Evolutionary conservation across 768 basidiomycete genomes (phyloP).

Genomic region (Rhizopogon vulgaris): DNA sequence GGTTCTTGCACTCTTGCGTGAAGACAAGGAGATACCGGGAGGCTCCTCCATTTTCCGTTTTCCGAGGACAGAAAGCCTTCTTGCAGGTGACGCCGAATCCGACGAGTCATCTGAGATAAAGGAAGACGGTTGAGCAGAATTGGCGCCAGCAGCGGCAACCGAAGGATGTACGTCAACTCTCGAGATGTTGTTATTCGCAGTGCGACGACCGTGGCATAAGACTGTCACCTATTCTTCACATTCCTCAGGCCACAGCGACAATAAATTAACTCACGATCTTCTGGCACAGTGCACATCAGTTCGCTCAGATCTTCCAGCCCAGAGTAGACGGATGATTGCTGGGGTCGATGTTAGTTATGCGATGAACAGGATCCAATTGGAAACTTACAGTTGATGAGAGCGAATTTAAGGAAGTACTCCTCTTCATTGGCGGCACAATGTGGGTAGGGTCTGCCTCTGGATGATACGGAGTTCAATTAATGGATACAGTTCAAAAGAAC

Average conservation of each 20-base stretch:
- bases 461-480: not conserved
- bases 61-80: slow-evolving; percentile 4
- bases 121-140: not conserved
- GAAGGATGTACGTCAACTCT: not conserved
- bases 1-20: not conserved
- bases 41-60: slow-evolving; percentile 5
- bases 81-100: slow-evolving; percentile 7
- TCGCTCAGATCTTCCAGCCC: slow-evolving; percentile 9
- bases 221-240: not conserved
- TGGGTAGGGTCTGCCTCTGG: not conserved
- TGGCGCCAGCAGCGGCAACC: no score
- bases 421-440: not conserved
- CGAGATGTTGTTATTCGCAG: not conserved
- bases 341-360: not conserved
- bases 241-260: not conserved
- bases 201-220: not conserved
- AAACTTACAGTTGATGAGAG: slow-evolving; percentile 4
- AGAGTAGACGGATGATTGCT: slow-evolving; percentile 8
- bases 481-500: not conserved
- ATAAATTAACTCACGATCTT: not conserved
- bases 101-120: not conserved
- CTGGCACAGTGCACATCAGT: slow-evolving; percentile 5
- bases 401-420: slow-evolving; percentile 3
- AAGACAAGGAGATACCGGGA: not conserved
- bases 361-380: not conserved